Base-by-base conservation (phyloP, 805 yeast genomes). In the Cyberlindnera mycetangii region DNA sequence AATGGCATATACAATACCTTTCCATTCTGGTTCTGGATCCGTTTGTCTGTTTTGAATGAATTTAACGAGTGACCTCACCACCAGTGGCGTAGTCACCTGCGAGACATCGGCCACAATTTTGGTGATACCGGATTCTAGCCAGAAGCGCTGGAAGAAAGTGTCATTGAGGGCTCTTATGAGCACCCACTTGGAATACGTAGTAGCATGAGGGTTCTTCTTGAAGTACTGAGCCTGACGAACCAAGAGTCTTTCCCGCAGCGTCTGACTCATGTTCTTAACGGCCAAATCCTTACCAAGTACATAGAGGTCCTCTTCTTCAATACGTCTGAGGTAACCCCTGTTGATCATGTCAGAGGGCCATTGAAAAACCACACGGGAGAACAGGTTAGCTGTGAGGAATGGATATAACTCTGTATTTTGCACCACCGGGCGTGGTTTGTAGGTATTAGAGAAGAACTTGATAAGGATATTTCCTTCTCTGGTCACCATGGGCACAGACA, bases 1-100 rank as follows among this genome's bases (percentile, higher is more conserved):
- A 38, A 89, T 66, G 8, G 90, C 83, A 53, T 78, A 85, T 8
- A 93, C 96, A 16, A 85, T 70, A 47, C 96, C 96, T 33, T 65
- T 68, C 27, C 83, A 44, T 69, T 64, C 52, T 12, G 72, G 62
- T 7, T 77, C 76, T 75, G 20, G 4, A 74, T 68, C 36, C 59
- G 62, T 53, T 74, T 72, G 38, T 53, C 74, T 72, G 38, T 60
- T 58, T 51, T 75, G 79, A n/a, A 86, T 85, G 53, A 77, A 85
- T 34, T 69, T 69, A 49, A 88, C 84, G 46, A 89, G 67, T 30
- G 75, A 70, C 59, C 80, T 77, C 4, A 87, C 78, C 10, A 87
- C 60, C 51, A 88, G 67, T 1, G 96, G 90, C 30, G 81, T 78
- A 24, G 81, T 65, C 1, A 85, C 79, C 42, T 61, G 66, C 7